Base-by-base conservation (phyloP, 805 yeast genomes). In the Ogataea haglerorum region DNA sequence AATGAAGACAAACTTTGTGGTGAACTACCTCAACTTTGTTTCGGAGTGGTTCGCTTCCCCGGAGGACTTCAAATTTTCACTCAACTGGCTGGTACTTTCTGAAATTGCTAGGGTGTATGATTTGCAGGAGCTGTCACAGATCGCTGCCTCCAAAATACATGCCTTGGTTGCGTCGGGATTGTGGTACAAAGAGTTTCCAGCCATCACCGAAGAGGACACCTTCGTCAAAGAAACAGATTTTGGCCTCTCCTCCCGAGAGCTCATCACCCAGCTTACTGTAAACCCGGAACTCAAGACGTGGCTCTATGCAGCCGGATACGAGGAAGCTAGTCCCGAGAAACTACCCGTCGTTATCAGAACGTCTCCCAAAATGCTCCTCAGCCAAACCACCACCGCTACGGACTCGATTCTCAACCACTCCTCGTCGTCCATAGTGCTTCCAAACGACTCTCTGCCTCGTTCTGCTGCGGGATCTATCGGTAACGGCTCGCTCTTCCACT, bases 1-100 rank as follows among this genome's bases (percentile, higher is more conserved):
- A 2, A 49, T 49, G 27, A 51, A 53, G 22, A 30, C 56, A 16
- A 58, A 58, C 32, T 57, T 56, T 31, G 40, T 57, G 7, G 37
- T 55, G 26, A 55, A 49, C 26, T 55, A 44, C 23, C 30, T 56
- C 15, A 48, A 46, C 22, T 55, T 47, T 38, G 39, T 48, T 2
- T 40, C 34, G 10, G 16, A 39, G 4, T 57, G 62, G 63, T 40
- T 57, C 14, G 10, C 23, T 3, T 37, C 48, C 18, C 30, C 42
- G 9, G 34, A 39, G 7, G 47, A 49, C 24, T 52, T 40, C 32
- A 52, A 49, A 34, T 51, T 43, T 34, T 48, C 52, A 12, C 42
- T 54, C 16, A 42, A 47, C 15, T 42, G 54, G 31, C 16, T 51
- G 18, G 18, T 54, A 9, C 37, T 57, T 10, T 18, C 29, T 14